phyloP scores from a whole-genome alignment of 2,329 filamentous ascomycete species.

The Aureobasidium vineae region DNA sequence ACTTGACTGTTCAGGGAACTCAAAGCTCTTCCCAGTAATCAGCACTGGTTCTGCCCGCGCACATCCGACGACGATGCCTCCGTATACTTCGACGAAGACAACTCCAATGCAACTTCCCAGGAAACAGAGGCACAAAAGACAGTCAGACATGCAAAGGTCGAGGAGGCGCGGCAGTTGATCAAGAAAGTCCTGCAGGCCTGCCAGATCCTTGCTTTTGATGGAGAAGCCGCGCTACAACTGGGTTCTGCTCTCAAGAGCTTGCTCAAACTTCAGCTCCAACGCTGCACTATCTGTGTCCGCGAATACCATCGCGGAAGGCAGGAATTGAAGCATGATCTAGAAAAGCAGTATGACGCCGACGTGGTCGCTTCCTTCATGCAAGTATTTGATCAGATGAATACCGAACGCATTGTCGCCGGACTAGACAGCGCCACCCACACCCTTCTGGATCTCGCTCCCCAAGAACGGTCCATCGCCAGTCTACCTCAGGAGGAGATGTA shows the following conservation, averaged over 20 bases:
- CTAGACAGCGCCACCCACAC: slow-evolving; percentile 44
- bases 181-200: slow-evolving; percentile 44
- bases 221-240: slow-evolving; percentile 46
- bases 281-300: slow-evolving; percentile 52
- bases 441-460: slow-evolving; percentile 48
- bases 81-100: slow-evolving; percentile 49
- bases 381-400: slow-evolving; percentile 48
- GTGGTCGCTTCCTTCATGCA: slow-evolving; percentile 47
- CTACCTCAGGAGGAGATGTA: slow-evolving; percentile 64
- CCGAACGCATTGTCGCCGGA: slow-evolving; percentile 45
- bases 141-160: slow-evolving; percentile 36
- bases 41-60: slow-evolving; percentile 53
- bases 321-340: slow-evolving; percentile 43
- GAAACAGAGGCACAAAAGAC: slow-evolving; percentile 34
- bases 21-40: slow-evolving; percentile 39
- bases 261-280: slow-evolving; percentile 45
- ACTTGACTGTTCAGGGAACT: slow-evolving; percentile 12
- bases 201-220: slow-evolving; percentile 50
- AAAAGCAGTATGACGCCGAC: slow-evolving; percentile 46
- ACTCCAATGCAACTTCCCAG: slow-evolving; percentile 31
- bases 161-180: slow-evolving; percentile 43
- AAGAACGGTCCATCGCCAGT: slow-evolving; percentile 51
- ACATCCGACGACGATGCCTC: slow-evolving; percentile 37
- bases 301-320: slow-evolving; percentile 48
- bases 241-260: slow-evolving; percentile 43